These are phyloP conservation scores for Neoconidiobolus thromboides DNA, from an alignment of 371 early-diverging fungal genomes.

Conservation along the genomic window DNA sequence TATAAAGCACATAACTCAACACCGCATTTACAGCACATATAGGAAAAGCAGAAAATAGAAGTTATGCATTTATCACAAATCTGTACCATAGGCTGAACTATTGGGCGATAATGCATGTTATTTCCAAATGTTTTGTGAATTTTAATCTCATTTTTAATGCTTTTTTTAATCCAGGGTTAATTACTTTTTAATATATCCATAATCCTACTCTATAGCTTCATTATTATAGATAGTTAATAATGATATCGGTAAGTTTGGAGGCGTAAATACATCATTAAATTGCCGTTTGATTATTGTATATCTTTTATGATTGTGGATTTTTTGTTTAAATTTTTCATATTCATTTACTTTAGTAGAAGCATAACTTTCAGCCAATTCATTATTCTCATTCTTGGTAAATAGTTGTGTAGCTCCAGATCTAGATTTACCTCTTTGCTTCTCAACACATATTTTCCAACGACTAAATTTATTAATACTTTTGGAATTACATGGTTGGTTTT, in stretches of 20 bases:
- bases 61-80: constrained; percentile 27
- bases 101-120: neutral
- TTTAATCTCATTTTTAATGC: neutral
- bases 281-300: neutral
- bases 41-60: constrained; percentile 23
- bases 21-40: constrained; percentile 27
- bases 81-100: constrained; percentile 12
- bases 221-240: neutral
- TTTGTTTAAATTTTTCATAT: neutral
- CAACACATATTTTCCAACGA: neutral
- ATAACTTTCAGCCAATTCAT: neutral
- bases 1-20: constrained; percentile 32
- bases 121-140: neutral
- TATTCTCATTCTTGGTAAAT: neutral
- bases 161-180: neutral
- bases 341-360: neutral
- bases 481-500: no score
- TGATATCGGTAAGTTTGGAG: neutral
- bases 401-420: neutral
- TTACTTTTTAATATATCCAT: neutral
- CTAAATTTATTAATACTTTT: neutral
- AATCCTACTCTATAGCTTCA: neutral
- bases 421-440: neutral
- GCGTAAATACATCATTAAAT: neutral
- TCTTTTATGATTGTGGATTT: neutral